Base-by-base conservation (phyloP, 805 yeast genomes). In the Ogataea ganodermae region DNA sequence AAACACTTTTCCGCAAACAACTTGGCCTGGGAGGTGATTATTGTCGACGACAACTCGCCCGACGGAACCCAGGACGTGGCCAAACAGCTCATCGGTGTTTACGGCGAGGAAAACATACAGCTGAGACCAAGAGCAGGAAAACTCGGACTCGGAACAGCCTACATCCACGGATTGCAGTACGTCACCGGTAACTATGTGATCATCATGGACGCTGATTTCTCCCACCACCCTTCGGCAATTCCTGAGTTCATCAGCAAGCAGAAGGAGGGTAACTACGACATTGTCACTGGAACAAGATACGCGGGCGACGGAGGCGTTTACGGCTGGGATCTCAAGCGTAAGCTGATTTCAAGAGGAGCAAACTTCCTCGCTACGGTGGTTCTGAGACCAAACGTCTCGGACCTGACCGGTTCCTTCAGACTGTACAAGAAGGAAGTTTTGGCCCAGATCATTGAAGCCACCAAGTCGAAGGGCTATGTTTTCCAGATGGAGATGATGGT, bases 401-500 rank as follows among this genome's bases (percentile, higher is more conserved):
- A 85, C 65, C 74, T 85, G 59, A 85, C 92, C 22, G 92, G 92
- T 26, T 81, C 88, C 20, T 85, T 79, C 75, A 78, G 90, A 63
- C 75, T 85, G 55, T 85, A 86, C 73, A 84, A 83, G 66, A 85
- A 84, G 66, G 79, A 75, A 4, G 90, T 77, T 2, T 74, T 85
- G 64, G 78, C 80, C 52, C 78, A 81, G 61, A 77, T 86, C 53
- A 86, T 85, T 53, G 78, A 72, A 41, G 85, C 75, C 49, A 84
- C 91, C 40, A 75, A 78, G 61, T 80, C 87, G 30, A 85, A 86
- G 69, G 92, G 92, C 43, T 85, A 86, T 59, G 92, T 86, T 35
- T 85, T 85, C 79, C 92, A 85, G 70, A 85, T 85, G 92, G 92
- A 85, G 69, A 84, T 85, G 90, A 83, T 85, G 80, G 92, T 85